These are phyloP conservation scores for Polytrichum formosum DNA, from an alignment of 225 moss, liverwort and hornwort genomes.

Conservation along the genomic window DNA sequence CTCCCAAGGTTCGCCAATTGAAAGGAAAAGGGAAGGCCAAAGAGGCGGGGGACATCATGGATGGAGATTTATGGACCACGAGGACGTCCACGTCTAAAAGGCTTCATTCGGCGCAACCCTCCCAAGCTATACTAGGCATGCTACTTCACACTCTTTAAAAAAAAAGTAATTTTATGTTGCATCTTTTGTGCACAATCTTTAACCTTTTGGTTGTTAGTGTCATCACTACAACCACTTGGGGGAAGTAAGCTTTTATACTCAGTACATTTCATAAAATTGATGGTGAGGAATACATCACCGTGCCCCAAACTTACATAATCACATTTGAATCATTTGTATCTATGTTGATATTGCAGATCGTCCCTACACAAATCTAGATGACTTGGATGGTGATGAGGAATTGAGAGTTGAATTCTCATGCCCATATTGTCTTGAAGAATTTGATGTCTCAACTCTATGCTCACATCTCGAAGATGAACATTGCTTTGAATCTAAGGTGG, in stretches of 20 bases:
- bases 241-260: neutral
- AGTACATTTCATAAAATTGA: neutral
- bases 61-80: slow-evolving; percentile 58
- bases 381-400: slow-evolving; percentile 60
- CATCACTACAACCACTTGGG: neutral
- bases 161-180: neutral
- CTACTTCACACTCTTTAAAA: neutral
- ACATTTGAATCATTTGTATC: neutral
- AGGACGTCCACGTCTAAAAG: slow-evolving; percentile 65
- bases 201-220: neutral
- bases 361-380: slow-evolving; percentile 57
- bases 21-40: slow-evolving; percentile 7
- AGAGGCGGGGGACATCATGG: slow-evolving; percentile 31
- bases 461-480: slow-evolving; percentile 69
- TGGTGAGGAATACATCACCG: neutral
- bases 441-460: slow-evolving; percentile 54
- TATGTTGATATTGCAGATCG: slow-evolving; percentile 30
- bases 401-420: slow-evolving; percentile 62
- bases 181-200: neutral
- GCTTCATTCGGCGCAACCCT: slow-evolving; percentile 50
- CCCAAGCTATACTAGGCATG: slow-evolving; percentile 47
- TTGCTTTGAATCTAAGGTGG: slow-evolving; percentile 61
- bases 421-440: slow-evolving; percentile 67
- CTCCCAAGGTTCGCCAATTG: slow-evolving; percentile 19
- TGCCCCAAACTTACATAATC: neutral